These are phyloP conservation scores for Aspergillus hiratsukae DNA, from an alignment of 2,329 filamentous ascomycete species.

Conservation along the genomic window DNA sequence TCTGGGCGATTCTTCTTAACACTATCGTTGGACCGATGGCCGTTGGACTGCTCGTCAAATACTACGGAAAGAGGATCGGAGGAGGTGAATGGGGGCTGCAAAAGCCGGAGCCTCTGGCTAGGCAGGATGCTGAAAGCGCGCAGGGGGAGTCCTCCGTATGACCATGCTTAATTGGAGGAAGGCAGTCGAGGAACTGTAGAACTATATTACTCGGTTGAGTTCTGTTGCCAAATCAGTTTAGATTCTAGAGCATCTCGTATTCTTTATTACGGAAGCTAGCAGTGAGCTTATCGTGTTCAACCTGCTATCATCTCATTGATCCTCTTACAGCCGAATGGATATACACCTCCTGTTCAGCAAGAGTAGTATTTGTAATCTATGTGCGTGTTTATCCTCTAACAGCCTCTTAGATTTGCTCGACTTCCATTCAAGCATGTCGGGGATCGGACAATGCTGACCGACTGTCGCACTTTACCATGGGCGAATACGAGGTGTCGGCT, in stretches of 20 bases:
- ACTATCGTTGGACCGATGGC: conserved; percentile 28
- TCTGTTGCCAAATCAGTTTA: no score
- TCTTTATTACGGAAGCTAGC: no score
- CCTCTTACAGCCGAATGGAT: not conserved
- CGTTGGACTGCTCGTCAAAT: conserved; percentile 24
- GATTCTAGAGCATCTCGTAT: no score
- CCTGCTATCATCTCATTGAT: no score
- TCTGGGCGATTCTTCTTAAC: conserved; percentile 32
- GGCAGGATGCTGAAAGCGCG: not conserved
- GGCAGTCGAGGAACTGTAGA: not conserved
- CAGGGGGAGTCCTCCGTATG: not conserved
- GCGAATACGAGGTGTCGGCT: not conserved
- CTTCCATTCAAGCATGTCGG: not conserved
- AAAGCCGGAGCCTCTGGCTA: not conserved
- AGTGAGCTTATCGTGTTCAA: no score
- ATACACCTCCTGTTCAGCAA: no score
- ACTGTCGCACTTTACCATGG: not conserved
- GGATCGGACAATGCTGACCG: not conserved
- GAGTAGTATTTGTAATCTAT: not conserved
- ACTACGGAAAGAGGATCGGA: conserved; percentile 17
- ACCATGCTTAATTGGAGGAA: not conserved
- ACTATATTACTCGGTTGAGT: no score
- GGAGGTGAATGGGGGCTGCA: conserved; percentile 26
- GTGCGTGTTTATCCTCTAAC: not conserved
- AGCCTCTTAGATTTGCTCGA: not conserved